These are phyloP conservation scores for Plantago lanceolata DNA, from an alignment of 305 asterid genomes.

Conservation along the genomic window DNA sequence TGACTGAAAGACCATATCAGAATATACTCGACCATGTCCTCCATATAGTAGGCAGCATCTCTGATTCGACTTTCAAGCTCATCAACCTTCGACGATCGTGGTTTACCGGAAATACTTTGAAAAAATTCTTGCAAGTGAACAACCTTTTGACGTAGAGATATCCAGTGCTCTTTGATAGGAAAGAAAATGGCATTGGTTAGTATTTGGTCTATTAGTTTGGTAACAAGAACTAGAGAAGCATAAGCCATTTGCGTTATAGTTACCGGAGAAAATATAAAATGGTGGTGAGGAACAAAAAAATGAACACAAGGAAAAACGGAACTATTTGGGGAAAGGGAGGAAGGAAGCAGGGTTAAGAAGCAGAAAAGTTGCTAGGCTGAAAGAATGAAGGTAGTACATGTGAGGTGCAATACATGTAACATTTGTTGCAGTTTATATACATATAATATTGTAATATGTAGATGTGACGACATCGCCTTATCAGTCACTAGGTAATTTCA, in stretches of 20 bases:
- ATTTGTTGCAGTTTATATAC: no score
- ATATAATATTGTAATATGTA: no score
- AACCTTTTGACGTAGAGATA: neutral
- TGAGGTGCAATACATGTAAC: no score
- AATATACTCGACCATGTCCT: conserved; percentile 1
- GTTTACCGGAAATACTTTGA: neutral
- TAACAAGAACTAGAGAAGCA: neutral
- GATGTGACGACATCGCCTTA: no score
- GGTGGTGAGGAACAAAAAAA: no score
- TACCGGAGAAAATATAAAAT: no score
- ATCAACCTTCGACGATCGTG: neutral
- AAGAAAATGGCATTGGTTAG: neutral
- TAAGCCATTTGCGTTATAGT: conserved; percentile 8
- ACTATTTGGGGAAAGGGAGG: no score
- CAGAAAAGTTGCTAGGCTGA: no score
- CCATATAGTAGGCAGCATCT: neutral
- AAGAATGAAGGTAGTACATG: no score
- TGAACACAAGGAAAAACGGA: no score
- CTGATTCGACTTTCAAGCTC: neutral
- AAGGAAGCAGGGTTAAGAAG: no score
- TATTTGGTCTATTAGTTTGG: neutral
- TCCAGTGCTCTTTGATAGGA: neutral
- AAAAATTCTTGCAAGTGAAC: neutral
- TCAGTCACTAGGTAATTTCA: no score
- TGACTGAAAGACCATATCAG: neutral